Conservation (phyloP, 495 filamentous ascomycete species). For the Podospora australis region DNA sequence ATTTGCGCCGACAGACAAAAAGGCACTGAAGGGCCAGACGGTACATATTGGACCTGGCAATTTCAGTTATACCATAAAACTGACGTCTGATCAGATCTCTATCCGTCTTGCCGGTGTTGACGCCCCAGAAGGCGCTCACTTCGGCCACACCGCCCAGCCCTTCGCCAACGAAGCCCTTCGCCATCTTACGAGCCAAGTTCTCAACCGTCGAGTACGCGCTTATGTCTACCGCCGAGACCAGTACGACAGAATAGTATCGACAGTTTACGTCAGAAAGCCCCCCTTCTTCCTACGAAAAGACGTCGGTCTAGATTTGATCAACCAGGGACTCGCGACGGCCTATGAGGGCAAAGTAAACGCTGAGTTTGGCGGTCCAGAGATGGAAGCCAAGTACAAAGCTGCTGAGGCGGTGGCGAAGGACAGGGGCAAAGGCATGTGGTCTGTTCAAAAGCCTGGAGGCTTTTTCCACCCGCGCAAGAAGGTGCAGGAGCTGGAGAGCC, state of each 20-base stretch:
- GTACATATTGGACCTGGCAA: too few relatives aligned
- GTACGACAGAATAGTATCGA: constrained; percentile 84
- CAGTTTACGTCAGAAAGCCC: constrained; percentile 64
- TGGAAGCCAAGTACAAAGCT: constrained; percentile 57
- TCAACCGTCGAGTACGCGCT: constrained; percentile 66
- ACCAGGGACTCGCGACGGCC: constrained; percentile 72
- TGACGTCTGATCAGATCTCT: constrained; percentile 50
- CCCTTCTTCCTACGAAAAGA: constrained; percentile 62
- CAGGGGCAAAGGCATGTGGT: constrained; percentile 73
- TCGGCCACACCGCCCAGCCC: constrained; percentile 81
- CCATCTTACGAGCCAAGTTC: constrained; percentile 71
- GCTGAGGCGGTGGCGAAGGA: constrained; percentile 67
- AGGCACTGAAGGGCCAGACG: constrained; percentile 67
- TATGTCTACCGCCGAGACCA: constrained; percentile 80
- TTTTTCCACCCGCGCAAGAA: constrained; percentile 30
- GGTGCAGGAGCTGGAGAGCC: constrained; percentile 59
- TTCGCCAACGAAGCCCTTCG: constrained; percentile 68
- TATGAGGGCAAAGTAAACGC: constrained; percentile 86
- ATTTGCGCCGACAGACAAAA: constrained; percentile 58
- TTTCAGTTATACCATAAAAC: too few relatives aligned
- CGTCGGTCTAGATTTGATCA: constrained; percentile 85
- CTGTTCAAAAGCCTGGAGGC: constrained; percentile 10
- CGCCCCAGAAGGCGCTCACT: constrained; percentile 88
- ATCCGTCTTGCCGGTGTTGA: constrained; percentile 87
- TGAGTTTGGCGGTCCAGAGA: constrained; percentile 67